Conservation (phyloP, 2,329 filamentous ascomycete genomes). For the Paraphoma sp. region DNA sequence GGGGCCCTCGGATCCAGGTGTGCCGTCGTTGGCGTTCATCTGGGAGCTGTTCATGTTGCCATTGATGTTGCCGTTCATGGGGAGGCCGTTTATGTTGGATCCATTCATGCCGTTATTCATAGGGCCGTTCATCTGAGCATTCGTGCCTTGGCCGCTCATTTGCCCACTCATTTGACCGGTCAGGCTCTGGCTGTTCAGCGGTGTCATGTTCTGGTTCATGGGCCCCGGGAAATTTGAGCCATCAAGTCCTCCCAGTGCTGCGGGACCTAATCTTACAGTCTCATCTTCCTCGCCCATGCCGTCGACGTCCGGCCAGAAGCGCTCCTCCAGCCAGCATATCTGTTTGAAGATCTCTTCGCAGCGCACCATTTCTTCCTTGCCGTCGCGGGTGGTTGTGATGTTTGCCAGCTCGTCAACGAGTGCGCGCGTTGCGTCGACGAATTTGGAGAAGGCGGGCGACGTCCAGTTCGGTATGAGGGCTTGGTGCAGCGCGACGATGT, state of each 20-base stretch:
- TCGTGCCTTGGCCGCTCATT: constrained; percentile 12
- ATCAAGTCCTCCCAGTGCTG: constrained; percentile 16
- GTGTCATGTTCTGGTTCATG: constrained; percentile 17
- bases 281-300: constrained; percentile 57
- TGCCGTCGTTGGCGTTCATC: not conserved
- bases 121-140: constrained; percentile 10
- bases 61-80: not conserved
- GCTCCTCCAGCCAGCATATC: constrained; percentile 56
- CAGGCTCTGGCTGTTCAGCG: constrained; percentile 7
- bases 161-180: constrained; percentile 16
- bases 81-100: not conserved
- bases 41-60: not conserved
- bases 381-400: constrained; percentile 54
- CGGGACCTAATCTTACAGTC: constrained; percentile 26
- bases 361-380: constrained; percentile 55
- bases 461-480: constrained; percentile 60
- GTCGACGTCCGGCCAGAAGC: constrained; percentile 58
- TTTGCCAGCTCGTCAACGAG: constrained; percentile 60
- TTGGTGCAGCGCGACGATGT: constrained; percentile 58
- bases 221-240: constrained; percentile 23
- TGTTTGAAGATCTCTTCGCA: constrained; percentile 58
- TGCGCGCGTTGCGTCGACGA: constrained; percentile 56
- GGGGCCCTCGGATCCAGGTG: not conserved
- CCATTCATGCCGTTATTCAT: not conserved
- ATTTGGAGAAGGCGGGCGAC: constrained; percentile 57